phyloP scores from a whole-genome alignment of 306 rosid genomes.

The Cicer cuneatum region DNA sequence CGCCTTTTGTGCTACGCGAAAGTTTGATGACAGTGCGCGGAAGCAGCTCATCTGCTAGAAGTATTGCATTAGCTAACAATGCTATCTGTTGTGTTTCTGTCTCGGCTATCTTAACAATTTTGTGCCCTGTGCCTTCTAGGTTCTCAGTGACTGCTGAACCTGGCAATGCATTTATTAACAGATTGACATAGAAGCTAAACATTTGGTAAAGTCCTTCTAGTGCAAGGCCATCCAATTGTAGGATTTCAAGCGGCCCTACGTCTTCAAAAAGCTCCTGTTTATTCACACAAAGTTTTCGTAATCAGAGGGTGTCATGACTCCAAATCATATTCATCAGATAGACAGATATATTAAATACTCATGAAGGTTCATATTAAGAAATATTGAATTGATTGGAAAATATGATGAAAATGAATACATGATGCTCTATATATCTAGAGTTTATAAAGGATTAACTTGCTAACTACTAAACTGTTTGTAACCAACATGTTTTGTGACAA shows the following conservation, averaged over 20 bases:
- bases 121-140: conserved; percentile 61
- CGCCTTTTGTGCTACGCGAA: conserved; percentile 50
- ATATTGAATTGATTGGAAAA: too few species aligned
- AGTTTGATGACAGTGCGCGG: conserved; percentile 83
- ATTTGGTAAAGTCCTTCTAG: conserved; percentile 75
- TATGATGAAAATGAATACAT: too few species aligned
- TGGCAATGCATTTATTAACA: conserved; percentile 77
- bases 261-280: conserved; percentile 84
- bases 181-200: conserved; percentile 68
- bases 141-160: conserved; percentile 75
- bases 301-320: too few species aligned
- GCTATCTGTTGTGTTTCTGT: conserved; percentile 87
- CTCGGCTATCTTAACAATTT: conserved; percentile 78
- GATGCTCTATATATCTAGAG: too few species aligned
- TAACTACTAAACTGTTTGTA: too few species aligned
- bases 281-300: conserved; percentile 11
- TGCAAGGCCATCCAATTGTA: conserved; percentile 70
- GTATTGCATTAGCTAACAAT: conserved; percentile 73
- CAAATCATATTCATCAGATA: too few species aligned
- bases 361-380: too few species aligned
- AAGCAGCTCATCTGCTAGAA: conserved; percentile 79
- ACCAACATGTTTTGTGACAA: too few species aligned
- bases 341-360: too few species aligned
- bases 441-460: too few species aligned
- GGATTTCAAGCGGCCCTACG: conserved; percentile 70